Conservation (phyloP, 2,329 filamentous ascomycete genomes). For the Pestalotiopsis sp. region DNA sequence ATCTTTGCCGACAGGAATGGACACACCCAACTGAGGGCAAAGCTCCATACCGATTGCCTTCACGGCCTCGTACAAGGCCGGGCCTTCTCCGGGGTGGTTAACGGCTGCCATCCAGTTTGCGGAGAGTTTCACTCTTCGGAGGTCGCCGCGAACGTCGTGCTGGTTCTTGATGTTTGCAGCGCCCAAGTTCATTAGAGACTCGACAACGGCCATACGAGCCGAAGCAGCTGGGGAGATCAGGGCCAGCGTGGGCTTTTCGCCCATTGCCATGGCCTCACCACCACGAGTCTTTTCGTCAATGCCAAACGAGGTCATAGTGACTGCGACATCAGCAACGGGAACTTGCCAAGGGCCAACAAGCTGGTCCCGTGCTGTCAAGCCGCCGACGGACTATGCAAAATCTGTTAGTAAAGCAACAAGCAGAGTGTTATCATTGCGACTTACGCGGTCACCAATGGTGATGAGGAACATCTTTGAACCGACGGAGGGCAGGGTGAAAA, state of each 20-base stretch:
- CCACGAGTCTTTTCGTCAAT: constrained; percentile 68
- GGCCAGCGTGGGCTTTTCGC: constrained; percentile 86
- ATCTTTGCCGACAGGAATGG: constrained; percentile 96
- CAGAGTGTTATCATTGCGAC: background rate
- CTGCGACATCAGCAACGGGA: constrained; percentile 90
- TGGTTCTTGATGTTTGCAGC: constrained; percentile 45
- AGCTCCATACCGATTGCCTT: constrained; percentile 91
- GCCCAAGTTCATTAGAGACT: constrained; percentile 90
- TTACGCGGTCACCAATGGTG: constrained; percentile 81
- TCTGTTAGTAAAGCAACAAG: background rate
- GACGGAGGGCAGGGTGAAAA: constrained; percentile 84
- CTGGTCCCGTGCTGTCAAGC: constrained; percentile 85
- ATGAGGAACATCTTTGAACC: constrained; percentile 98
- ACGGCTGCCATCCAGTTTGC: constrained; percentile 99
- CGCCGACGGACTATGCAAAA: constrained; percentile 68
- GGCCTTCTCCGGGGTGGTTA: constrained; percentile 88
- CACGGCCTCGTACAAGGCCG: constrained; percentile 90
- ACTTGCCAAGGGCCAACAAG: constrained; percentile 97
- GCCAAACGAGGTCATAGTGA: constrained; percentile 82
- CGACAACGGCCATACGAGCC: constrained; percentile 93
- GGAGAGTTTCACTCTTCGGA: constrained; percentile 82
- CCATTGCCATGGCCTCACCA: constrained; percentile 94
- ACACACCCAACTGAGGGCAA: constrained; percentile 86
- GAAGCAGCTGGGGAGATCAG: constrained; percentile 89
- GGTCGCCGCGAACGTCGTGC: constrained; percentile 54